phyloP scores from a whole-genome alignment of 352 stramenopile genomes.

The Pythium biforme region DNA sequence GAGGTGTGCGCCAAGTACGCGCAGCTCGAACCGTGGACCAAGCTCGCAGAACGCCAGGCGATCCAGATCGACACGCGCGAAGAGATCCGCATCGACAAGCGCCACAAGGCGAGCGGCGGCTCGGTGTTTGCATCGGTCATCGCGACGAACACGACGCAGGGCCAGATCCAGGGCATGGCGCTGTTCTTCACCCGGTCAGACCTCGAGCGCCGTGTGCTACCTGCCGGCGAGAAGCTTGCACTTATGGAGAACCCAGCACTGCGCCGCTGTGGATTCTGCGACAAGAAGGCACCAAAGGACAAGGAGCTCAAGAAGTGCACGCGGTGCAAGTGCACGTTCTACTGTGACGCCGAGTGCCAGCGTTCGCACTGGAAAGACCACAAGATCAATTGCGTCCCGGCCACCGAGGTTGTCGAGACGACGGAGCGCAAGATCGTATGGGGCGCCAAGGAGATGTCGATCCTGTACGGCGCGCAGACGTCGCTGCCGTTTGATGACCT shows the following conservation, averaged over 20 bases:
- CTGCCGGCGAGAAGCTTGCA: slow-evolving; percentile 59
- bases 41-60: slow-evolving; percentile 68
- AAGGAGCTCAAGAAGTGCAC: slow-evolving; percentile 79
- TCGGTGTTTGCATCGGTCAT: slow-evolving; percentile 80
- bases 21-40: slow-evolving; percentile 63
- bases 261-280: slow-evolving; percentile 70
- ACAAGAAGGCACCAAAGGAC: slow-evolving; percentile 62
- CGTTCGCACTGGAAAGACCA: slow-evolving; percentile 82
- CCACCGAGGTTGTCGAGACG: slow-evolving; percentile 26
- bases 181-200: slow-evolving; percentile 79
- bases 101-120: slow-evolving; percentile 48
- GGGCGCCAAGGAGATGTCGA: slow-evolving; percentile 82
- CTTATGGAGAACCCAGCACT: slow-evolving; percentile 71
- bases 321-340: slow-evolving; percentile 83
- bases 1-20: slow-evolving; percentile 64
- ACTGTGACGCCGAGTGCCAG: slow-evolving; percentile 75
- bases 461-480: slow-evolving; percentile 66
- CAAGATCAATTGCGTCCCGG: slow-evolving; percentile 72
- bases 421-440: slow-evolving; percentile 60
- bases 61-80: slow-evolving; percentile 78
- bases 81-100: slow-evolving; percentile 63
- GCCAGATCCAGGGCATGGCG: slow-evolving; percentile 71
- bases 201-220: slow-evolving; percentile 71
- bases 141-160: slow-evolving; percentile 44
- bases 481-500: slow-evolving; percentile 81